Conservation (phyloP, 768 basidiomycete species). For the Phylloporus rhodoxanthus region DNA sequence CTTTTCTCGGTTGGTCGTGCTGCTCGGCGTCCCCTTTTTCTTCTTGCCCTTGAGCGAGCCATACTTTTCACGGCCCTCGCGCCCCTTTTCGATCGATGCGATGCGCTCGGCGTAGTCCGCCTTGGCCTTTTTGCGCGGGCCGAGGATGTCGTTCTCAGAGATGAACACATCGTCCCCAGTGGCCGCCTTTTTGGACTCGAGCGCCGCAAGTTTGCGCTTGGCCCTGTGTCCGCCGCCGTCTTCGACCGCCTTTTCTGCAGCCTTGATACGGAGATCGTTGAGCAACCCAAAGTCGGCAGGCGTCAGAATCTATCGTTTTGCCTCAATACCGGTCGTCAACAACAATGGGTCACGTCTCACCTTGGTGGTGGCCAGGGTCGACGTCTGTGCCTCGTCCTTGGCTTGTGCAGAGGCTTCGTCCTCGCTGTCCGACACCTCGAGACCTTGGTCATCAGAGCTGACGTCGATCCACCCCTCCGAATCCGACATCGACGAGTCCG, state of each 20-base stretch:
- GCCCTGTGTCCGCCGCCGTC: constrained; percentile 64
- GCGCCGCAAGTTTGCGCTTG: constrained; percentile 82
- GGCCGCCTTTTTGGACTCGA: constrained; percentile 62
- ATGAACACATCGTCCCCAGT: constrained; percentile 53
- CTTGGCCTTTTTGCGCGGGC: constrained; percentile 90
- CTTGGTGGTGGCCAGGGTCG: constrained; percentile 77
- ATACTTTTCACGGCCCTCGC: constrained; percentile 93
- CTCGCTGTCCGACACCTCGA: constrained; percentile 85
- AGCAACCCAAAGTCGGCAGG: constrained; percentile 94
- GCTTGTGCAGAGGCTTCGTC: constrained; percentile 41
- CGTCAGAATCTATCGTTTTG: constrained; percentile 71
- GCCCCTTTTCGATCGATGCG: constrained; percentile 84
- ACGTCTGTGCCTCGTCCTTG: constrained; percentile 37
- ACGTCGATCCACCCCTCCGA: constrained; percentile 80
- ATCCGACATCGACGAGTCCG: constrained; percentile 54
- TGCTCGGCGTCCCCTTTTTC: constrained; percentile 74
- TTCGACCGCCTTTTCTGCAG: constrained; percentile 65
- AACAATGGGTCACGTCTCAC: constrained; percentile 31
- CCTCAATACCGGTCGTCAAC: neutral
- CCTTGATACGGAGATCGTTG: constrained; percentile 81
- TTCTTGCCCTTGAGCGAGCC: constrained; percentile 89
- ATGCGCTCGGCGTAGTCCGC: constrained; percentile 91
- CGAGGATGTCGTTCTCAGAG: constrained; percentile 87
- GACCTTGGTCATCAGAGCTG: constrained; percentile 54
- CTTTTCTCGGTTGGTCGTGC: constrained; percentile 90